These are phyloP conservation scores for Venturia oleaginea DNA, from an alignment of 2,329 filamentous ascomycete genomes.

Conservation along the genomic window DNA sequence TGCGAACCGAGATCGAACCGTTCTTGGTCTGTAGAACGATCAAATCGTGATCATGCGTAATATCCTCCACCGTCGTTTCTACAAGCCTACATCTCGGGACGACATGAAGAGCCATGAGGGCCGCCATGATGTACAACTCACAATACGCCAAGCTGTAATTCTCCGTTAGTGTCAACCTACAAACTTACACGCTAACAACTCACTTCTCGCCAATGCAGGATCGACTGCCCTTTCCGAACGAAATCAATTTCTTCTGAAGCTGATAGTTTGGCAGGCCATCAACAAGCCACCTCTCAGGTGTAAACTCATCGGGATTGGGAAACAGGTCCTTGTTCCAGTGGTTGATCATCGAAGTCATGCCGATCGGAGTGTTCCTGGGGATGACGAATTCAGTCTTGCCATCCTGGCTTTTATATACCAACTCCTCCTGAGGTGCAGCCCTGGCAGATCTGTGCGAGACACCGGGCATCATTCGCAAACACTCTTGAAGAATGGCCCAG, in stretches of 20 bases:
- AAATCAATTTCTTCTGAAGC: conserved; percentile 27
- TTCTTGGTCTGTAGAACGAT: not conserved
- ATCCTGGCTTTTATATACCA: not conserved
- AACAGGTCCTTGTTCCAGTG: conserved; percentile 20
- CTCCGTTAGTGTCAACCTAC: not conserved
- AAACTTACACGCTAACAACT: not conserved
- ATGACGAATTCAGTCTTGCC: not conserved
- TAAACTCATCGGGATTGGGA: conserved; percentile 19
- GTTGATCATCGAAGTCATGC: conserved; percentile 13
- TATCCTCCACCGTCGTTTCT: conserved; percentile 21
- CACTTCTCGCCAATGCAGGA: conserved; percentile 38
- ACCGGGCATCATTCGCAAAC: conserved; percentile 3
- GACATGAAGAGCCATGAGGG: conserved; percentile 18
- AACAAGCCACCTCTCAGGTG: conserved; percentile 27
- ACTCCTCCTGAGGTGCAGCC: conserved; percentile 1
- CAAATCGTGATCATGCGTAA: conserved; percentile 15
- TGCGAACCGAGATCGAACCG: not conserved
- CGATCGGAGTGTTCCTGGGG: not conserved
- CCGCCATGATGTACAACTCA: conserved; percentile 27
- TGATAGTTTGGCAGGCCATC: not conserved
- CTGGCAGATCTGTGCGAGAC: not conserved
- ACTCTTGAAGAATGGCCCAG: conserved; percentile 7
- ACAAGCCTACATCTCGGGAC: conserved; percentile 18
- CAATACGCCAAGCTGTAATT: conserved; percentile 26
- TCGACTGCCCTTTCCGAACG: conserved; percentile 33